Evolutionary conservation across 2,329 filamentous ascomycete genomes (phyloP).

Genomic region (Pseudopyrenochaeta lycopersici): DNA sequence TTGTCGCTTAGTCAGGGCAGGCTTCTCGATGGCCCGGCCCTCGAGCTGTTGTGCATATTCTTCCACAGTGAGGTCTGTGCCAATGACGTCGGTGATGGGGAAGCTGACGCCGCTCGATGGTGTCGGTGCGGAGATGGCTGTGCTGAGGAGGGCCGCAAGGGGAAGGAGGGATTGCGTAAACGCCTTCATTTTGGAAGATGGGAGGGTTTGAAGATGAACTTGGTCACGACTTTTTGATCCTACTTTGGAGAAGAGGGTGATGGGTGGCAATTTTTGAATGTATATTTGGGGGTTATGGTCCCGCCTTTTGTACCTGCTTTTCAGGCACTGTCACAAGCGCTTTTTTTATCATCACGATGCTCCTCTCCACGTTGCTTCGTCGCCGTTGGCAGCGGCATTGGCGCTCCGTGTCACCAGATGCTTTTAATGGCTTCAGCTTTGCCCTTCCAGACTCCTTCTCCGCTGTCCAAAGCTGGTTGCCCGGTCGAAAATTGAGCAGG

Average conservation of each 20-base stretch:
- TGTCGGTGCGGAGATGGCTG: constrained; percentile 25
- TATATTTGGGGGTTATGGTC: not conserved
- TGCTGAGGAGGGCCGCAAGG: constrained; percentile 22
- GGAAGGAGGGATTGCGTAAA: constrained; percentile 25
- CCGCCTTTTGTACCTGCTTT: constrained; percentile 12
- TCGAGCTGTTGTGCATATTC: constrained; percentile 36
- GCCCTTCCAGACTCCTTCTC: constrained; percentile 12
- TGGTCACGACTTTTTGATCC: not conserved
- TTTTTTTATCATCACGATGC: not conserved
- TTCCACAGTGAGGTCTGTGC: constrained; percentile 30
- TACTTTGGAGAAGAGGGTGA: not conserved
- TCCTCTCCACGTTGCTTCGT: constrained; percentile 4
- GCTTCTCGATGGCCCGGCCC: constrained; percentile 11
- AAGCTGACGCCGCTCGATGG: constrained; percentile 30
- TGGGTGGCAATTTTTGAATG: not conserved
- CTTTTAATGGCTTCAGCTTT: not conserved
- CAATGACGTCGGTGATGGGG: constrained; percentile 36
- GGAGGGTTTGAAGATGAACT: not conserved
- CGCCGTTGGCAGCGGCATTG: constrained; percentile 3
- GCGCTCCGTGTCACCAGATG: constrained; percentile 5
- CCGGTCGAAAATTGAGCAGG: not conserved
- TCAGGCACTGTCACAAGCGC: not conserved
- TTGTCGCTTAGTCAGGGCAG: constrained; percentile 27
- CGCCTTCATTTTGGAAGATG: constrained; percentile 28
- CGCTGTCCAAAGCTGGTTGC: constrained; percentile 2